Percentiles rank a stretch among this genome's conserved stretches.
These are phyloP conservation scores for Dactylellina leptospora DNA, from an alignment of 2,329 filamentous ascomycete species.

Conservation along the genomic window DNA sequence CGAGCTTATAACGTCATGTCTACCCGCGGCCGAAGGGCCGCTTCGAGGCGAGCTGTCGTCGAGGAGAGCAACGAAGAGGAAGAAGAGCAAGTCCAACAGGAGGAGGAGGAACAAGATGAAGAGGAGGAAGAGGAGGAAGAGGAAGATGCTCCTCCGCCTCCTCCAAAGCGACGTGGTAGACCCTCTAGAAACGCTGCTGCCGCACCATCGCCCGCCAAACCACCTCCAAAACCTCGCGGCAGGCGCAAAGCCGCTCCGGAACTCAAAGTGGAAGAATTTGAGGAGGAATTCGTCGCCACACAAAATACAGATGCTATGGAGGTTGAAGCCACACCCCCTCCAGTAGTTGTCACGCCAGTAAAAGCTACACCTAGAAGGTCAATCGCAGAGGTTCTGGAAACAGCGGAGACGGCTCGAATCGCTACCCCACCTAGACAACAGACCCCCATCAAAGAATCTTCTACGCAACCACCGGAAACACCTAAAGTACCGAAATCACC, in stretches of 20 bases:
- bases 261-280: conserved; percentile 50
- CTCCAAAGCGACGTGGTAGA: conserved; percentile 46
- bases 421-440: conserved; percentile 22
- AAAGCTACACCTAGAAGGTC: conserved; percentile 32
- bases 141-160: conserved; percentile 13
- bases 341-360: conserved; percentile 24
- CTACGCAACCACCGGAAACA: conserved; percentile 27
- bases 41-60: conserved; percentile 29
- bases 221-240: conserved; percentile 43
- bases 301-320: conserved; percentile 44
- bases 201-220: conserved; percentile 33
- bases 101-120: conserved; percentile 28
- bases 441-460: conserved; percentile 38
- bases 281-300: conserved; percentile 15
- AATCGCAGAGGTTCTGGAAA: conserved; percentile 10
- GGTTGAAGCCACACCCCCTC: conserved; percentile 30
- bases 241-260: conserved; percentile 45
- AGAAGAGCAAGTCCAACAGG: conserved; percentile 18
- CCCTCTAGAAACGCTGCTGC: conserved; percentile 28
- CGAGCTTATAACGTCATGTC: conserved; percentile 22
- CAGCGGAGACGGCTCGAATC: conserved; percentile 5
- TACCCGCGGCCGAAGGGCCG: conserved; percentile 41
- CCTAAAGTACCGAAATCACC: conserved; percentile 33
- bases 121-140: conserved; percentile 34
- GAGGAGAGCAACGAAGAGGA: conserved; percentile 40